These are phyloP conservation scores for Nakaseomyces delphensis DNA, from an alignment of 1,139 yeast species.

Conservation along the genomic window DNA sequence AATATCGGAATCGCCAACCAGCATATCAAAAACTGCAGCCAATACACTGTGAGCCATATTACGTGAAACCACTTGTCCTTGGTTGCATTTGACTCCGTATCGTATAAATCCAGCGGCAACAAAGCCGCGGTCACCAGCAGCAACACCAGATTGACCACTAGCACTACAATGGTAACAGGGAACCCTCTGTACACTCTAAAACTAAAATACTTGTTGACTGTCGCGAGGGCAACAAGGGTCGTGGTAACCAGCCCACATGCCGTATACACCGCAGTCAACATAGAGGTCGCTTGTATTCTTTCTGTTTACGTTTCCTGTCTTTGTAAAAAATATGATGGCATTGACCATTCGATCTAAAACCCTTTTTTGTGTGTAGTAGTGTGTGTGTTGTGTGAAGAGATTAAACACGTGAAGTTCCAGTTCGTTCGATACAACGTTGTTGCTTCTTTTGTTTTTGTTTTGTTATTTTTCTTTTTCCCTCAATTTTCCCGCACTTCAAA, in stretches of 20 bases:
- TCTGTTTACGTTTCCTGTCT: too few species aligned
- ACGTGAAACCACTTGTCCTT: constrained; percentile 10
- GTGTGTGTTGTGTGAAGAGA: too few species aligned
- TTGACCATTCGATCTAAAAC: too few species aligned
- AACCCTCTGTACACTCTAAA: constrained; percentile 24
- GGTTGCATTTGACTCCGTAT: background rate
- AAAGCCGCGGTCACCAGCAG: constrained; percentile 24
- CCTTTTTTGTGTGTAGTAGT: too few species aligned
- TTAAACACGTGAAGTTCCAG: too few species aligned
- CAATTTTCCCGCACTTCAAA: too few species aligned
- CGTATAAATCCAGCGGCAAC: constrained; percentile 24
- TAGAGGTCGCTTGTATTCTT: too few species aligned
- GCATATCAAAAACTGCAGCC: constrained; percentile 27
- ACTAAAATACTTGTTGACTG: constrained; percentile 25
- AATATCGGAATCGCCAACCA: constrained; percentile 29
- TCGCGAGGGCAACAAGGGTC: constrained; percentile 12
- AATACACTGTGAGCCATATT: constrained; percentile 25
- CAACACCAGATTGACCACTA: constrained; percentile 23
- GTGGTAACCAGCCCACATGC: constrained; percentile 6
- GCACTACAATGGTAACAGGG: constrained; percentile 18
- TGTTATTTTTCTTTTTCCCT: too few species aligned
- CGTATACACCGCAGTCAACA: constrained; percentile 5
- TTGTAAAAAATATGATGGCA: too few species aligned
- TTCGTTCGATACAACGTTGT: too few species aligned
- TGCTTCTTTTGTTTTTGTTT: too few species aligned